Base-by-base conservation (phyloP, 495 filamentous ascomycete genomes). In the Trichoderma parareesei region DNA sequence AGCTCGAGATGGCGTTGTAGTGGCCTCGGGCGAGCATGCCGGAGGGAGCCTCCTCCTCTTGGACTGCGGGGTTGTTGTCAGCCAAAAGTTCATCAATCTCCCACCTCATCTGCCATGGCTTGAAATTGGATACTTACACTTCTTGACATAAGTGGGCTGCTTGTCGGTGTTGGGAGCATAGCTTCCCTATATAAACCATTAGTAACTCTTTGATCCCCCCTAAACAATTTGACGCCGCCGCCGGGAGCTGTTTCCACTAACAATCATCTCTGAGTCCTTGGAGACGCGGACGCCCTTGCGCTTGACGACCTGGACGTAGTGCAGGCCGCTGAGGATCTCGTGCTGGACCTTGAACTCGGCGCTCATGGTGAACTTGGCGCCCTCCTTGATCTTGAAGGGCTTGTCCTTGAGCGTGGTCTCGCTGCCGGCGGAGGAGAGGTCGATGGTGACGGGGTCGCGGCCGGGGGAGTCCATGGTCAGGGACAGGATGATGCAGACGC, bases 321-420 rank as follows among this genome's bases (percentile, higher is more conserved):
- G 94, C 69, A 98, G 78, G 38, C 94, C 94, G 69, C 89, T 92
- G 62, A 98, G 83, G 59, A 98, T 91, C 72, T 98, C 90, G 71
- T 96, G 91, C 80, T 98, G 90, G 18, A 98, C 95, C 79, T 91
- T 88, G 83, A 97, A 98, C 63, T 83, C 85, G 44, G 88, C 92
- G 69, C 89, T 91, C 90, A 97, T 97, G 71, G 86, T 89, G 82
- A 97, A 98, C 71, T 84, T 85, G 67, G 89, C 87, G 33, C 90
- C 92, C 75, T 97, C 94, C 84, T 97, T 98, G 80, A 98, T 97
- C 70, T 83, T 92, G 83, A 98, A 98, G 35, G 95, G 93, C 69
- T 89, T 87, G 67, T 89, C 78, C 78, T 93, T 93, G 66, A 98
- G 87, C 3, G 75, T 81, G 1, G 84, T 79, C 64, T 93, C 76